phyloP scores from a whole-genome alignment of 1,284 basidiomycete species.

The Paramarasmius palmivorus region DNA sequence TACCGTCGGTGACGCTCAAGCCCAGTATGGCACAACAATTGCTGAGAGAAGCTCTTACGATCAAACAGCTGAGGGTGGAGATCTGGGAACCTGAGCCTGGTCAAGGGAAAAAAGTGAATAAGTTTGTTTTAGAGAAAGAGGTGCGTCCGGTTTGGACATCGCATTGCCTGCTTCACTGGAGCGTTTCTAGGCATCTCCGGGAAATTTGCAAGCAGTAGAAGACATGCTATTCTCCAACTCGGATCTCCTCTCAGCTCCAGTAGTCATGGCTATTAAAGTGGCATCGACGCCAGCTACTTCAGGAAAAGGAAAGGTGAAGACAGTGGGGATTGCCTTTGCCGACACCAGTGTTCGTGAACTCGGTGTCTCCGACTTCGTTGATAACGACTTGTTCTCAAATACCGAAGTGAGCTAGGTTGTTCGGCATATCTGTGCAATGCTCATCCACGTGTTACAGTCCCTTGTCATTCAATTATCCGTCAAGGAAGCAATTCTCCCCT shows the following conservation, averaged over 20 bases:
- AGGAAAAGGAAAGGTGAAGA: constrained; percentile 57
- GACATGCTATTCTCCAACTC: constrained; percentile 88
- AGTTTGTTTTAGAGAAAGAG: constrained; percentile 81
- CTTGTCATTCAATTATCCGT: constrained; percentile 95
- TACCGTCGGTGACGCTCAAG: constrained; percentile 83
- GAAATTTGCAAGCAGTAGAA: constrained; percentile 92
- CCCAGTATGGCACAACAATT: constrained; percentile 83
- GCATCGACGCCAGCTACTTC: constrained; percentile 50
- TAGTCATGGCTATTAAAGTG: constrained; percentile 89
- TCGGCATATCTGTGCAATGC: neutral
- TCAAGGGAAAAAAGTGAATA: constrained; percentile 71
- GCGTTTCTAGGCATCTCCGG: constrained; percentile 80
- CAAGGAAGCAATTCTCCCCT: constrained; percentile 85
- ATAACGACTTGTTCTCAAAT: constrained; percentile 96
- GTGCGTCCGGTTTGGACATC: constrained; percentile 34
- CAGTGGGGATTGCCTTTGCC: constrained; percentile 75
- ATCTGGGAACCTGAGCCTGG: constrained; percentile 82
- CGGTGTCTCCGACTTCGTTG: constrained; percentile 85
- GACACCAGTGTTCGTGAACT: constrained; percentile 75
- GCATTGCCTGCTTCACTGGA: constrained; percentile 13
- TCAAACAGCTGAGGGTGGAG: constrained; percentile 91
- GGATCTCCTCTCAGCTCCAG: constrained; percentile 84
- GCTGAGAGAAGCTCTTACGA: constrained; percentile 88
- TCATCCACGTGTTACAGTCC: constrained; percentile 52
- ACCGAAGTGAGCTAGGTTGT: constrained; percentile 68